Evolutionary conservation across 2,329 filamentous ascomycete species (phyloP).

Genomic region (Colletotrichum tropicale): DNA sequence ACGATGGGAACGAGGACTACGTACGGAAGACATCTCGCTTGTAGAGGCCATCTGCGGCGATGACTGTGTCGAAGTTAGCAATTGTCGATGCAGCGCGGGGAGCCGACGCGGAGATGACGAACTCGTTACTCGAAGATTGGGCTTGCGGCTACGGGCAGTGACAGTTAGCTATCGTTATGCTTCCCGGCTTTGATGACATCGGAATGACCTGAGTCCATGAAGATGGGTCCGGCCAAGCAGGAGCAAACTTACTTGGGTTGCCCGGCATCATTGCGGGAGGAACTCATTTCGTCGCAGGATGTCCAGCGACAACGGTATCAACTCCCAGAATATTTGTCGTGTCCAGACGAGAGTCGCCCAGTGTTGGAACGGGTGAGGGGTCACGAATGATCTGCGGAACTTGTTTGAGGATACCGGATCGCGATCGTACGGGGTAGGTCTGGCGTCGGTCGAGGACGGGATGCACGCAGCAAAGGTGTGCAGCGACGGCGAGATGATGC

Average conservation of each 20-base stretch:
- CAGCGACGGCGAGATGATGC: slow-evolving; percentile 1
- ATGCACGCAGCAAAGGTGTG: neutral
- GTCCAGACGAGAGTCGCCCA: neutral
- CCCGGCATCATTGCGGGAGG: slow-evolving; percentile 39
- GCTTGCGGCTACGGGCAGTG: slow-evolving; percentile 59
- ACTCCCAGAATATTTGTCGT: slow-evolving; percentile 15
- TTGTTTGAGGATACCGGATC: slow-evolving; percentile 1
- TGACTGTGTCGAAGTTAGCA: slow-evolving; percentile 69
- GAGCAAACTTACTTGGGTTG: slow-evolving; percentile 34
- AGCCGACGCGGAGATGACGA: slow-evolving; percentile 41
- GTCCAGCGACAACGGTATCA: slow-evolving; percentile 19
- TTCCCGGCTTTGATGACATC: neutral
- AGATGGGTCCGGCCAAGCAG: neutral
- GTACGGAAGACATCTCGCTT: slow-evolving; percentile 99
- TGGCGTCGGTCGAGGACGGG: neutral
- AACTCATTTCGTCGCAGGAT: slow-evolving; percentile 22
- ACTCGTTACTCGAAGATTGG: slow-evolving; percentile 95
- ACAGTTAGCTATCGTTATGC: neutral
- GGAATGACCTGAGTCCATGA: neutral
- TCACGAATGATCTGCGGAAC: neutral
- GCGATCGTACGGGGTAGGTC: neutral
- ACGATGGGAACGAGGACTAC: slow-evolving; percentile 38
- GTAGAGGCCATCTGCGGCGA: slow-evolving; percentile 97
- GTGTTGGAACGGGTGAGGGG: slow-evolving; percentile 17
- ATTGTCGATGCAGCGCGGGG: slow-evolving; percentile 11